Base-by-base conservation (phyloP, 2,329 filamentous ascomycete species). In the Setomelanomma holmii region DNA sequence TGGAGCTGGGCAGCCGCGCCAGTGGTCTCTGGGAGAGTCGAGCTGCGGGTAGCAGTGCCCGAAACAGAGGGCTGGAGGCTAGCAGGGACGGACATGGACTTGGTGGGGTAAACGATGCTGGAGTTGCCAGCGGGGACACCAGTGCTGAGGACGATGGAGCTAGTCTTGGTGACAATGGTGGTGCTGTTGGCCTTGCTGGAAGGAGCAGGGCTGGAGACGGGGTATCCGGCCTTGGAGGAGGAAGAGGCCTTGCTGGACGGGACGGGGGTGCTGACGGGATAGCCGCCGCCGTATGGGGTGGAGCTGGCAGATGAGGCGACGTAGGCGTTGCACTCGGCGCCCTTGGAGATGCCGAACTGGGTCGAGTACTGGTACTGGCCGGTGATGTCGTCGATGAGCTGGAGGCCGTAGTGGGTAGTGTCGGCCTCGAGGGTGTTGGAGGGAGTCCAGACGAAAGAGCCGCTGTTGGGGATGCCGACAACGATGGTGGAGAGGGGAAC, bases 271-370 rank as follows among this genome's bases (percentile, higher is more conserved):
- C 55, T 35, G 52, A 52, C 57, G 48, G 64, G 60, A 50, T 61
- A 58, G 24, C 55, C 53, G 43, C 54, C 46, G 16, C 38, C 35
- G n/a, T 47, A 20, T 35, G 45, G 34, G 34, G 54, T 44, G 27
- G 44, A 47, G 36, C 47, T 36, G 23, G 61, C 54, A 51, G 61
- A 56, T 42, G 68, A 69, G 22, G 64, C 55, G 44, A 45, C 54
- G 17, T 47, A 45, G 41, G 38, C 54, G 34, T 49, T 33, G 60
- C 63, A 74, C 39, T 49, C 46, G 47, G 70, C 53, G 40, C 68
- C 60, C 67, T 81, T 81, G 55, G 75, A 77, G 75, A 88, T 79
- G 64, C 85, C 85, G 76, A 87, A 87, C 72, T 87, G 84, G 52
- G 82, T 83, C 38, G 80, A 82, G 65, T 71, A 74, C 64, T 87